phyloP scores from a whole-genome alignment of 345 rosid species.

The Brassica carinata region DNA sequence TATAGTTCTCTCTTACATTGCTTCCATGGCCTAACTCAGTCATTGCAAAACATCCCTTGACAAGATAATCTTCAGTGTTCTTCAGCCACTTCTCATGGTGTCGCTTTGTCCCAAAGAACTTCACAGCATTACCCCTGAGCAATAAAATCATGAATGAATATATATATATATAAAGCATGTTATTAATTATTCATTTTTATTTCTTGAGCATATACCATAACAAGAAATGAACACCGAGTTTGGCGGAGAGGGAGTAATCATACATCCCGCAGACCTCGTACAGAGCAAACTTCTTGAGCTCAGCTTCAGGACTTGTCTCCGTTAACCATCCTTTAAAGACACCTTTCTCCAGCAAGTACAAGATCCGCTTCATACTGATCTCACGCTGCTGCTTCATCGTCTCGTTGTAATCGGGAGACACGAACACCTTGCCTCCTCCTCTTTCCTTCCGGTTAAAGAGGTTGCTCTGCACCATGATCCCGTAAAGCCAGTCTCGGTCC shows the following conservation, averaged over 20 bases:
- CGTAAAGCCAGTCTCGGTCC: slow-evolving; percentile 78
- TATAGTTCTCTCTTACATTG: slow-evolving; percentile 55
- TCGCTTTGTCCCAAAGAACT: slow-evolving; percentile 76
- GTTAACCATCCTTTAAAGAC: slow-evolving; percentile 82
- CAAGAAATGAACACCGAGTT: slow-evolving; percentile 83
- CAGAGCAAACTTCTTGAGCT: slow-evolving; percentile 62
- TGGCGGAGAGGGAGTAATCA: slow-evolving; percentile 72
- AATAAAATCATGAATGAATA: no score
- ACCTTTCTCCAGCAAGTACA: slow-evolving; percentile 56
- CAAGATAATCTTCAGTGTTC: slow-evolving; percentile 61
- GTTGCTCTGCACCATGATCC: slow-evolving; percentile 61
- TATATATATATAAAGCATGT: no score
- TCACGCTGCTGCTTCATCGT: slow-evolving; percentile 93
- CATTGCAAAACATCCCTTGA: slow-evolving; percentile 96
- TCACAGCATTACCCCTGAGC: slow-evolving; percentile 83
- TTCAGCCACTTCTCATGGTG: slow-evolving; percentile 92
- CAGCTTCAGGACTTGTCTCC: slow-evolving; percentile 53
- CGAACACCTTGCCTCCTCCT: slow-evolving; percentile 66
- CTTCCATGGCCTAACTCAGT: slow-evolving; percentile 98
- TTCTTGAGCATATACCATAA: slow-evolving; percentile 52
- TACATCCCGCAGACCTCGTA: slow-evolving; percentile 57
- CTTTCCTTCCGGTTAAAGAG: slow-evolving; percentile 62
- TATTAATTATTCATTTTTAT: no score
- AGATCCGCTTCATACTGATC: slow-evolving; percentile 70
- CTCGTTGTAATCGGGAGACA: slow-evolving; percentile 76